Evolutionary conservation across 2,329 filamentous ascomycete species (phyloP), one percentile per base, ranked within the genome.

Genomic region (Cladobotryum protrusum): DNA sequence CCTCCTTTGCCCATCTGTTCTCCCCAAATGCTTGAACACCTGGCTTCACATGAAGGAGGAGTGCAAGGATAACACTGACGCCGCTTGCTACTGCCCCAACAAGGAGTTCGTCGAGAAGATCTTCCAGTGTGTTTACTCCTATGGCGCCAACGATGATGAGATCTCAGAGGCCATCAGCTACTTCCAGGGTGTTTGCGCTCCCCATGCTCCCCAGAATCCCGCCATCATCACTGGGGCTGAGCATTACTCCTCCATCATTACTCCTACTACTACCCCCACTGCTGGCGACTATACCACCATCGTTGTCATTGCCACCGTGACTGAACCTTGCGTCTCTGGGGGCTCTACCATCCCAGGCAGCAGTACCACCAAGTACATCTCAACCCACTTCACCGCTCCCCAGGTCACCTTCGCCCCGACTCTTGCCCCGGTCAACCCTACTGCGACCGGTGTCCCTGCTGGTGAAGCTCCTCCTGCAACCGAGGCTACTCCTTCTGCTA

Each of bases 1-100:
- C 34, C 70, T 77, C 39, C 72, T 75, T 51, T 81, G 82, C 71
- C 89, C 90, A 51, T 71, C 75, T 20, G 79, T 91, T 43, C 85
- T 96, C 45, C 91, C 92, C 56, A 82, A 82, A 64, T 97, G 92
- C 76, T 74, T 97, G 72, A 93, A 92, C 80, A 95, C 90, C 62
- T 96, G 89, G 88, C 72, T 95, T 62, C 79, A 81, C 66, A 71
- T 77, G 54, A 79, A 86, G 45, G 53, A 62, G 46, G 74, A 79
- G 64, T 97, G 92, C 81, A 77, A 78, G 61, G 83, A 88, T 73
- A 96, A 96, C 83, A 85, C 86, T 40, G 89, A 96, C 64, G 72
- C 77, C 52, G 70, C 72, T 57, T 97, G 92, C 82, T 96, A 88
- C 85, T 97, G 92, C 82, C 86, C 87, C 59, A 79, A 86, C 64